Evolutionary conservation across 495 filamentous ascomycete genomes (phyloP).

Genomic region (Pseudomonodictys pantanalensis): DNA sequence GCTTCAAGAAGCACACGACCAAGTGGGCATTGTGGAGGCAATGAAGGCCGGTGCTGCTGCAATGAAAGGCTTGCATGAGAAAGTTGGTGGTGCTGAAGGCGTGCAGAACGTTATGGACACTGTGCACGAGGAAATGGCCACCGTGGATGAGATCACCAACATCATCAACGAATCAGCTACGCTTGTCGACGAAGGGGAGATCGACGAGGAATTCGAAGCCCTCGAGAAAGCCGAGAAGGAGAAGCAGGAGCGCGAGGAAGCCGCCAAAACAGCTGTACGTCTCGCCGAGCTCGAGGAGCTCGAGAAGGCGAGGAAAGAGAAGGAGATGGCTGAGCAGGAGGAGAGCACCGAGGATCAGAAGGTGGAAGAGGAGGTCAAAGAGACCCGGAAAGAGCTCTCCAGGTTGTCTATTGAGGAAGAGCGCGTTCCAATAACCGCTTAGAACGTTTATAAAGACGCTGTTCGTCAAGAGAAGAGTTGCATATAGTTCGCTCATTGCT

Average conservation of each 20-base stretch:
- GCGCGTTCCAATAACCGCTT: neutral
- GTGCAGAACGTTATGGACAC: conserved; percentile 73
- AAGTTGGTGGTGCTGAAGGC: conserved; percentile 71
- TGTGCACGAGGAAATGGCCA: conserved; percentile 74
- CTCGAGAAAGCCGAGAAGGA: conserved; percentile 62
- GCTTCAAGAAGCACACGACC: conserved; percentile 81
- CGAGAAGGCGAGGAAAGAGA: conserved; percentile 44
- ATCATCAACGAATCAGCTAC: conserved; percentile 63
- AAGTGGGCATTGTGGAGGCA: conserved; percentile 72
- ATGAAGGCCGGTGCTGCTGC: conserved; percentile 76
- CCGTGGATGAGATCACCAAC: conserved; percentile 76
- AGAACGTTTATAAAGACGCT: too few relatives aligned
- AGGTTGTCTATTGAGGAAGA: neutral
- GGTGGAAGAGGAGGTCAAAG: conserved; percentile 12
- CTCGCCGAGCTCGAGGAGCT: conserved; percentile 41
- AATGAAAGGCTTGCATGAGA: conserved; percentile 66
- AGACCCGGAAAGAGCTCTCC: conserved; percentile 6
- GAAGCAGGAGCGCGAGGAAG: conserved; percentile 30
- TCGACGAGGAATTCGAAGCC: conserved; percentile 83
- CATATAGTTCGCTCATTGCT: too few relatives aligned
- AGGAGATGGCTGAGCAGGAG: conserved; percentile 42
- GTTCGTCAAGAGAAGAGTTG: too few relatives aligned
- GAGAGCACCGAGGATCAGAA: conserved; percentile 26
- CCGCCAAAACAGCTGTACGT: conserved; percentile 30
- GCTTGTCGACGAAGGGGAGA: conserved; percentile 72